Base-by-base conservation (phyloP, 148 eudicot genomes). In the Cornus florida region DNA sequence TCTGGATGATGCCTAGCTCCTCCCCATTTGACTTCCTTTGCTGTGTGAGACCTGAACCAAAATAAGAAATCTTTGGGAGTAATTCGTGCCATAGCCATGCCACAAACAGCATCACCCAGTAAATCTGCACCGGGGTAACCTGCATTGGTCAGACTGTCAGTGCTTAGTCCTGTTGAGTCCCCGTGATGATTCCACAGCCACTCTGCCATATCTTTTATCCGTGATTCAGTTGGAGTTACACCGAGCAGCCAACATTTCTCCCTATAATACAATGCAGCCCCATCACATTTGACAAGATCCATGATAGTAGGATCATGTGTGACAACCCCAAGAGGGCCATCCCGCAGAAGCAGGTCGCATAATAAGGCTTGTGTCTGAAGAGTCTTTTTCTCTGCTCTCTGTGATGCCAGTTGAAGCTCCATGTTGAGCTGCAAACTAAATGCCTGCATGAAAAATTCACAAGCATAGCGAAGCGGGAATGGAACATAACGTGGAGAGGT, bases 71-170 rank as follows among this genome's bases (percentile, higher is more conserved):
- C 83, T 16, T 68, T 75, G 6, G 82, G 59, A 56, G 70, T 70
- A 46, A 87, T 80, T 69, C 86, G 67, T n/a, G 87, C 87, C 67
- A 79, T 46, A 24, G 83, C 86, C 87, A 83, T 84, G 43, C 90
- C 90, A 83, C 90, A 85, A 85, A 87, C 86, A 0, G 82, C 84
- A 82, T 87, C 84, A 57, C 86, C 90, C 5, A 87, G 75, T 20
- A 76, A 65, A 75, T 46, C 69, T 20, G 85, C 87, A 66, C 84
- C 74, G 7, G 87, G 80, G 68, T 82, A 87, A 33, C 87, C 85
- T 6, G 86, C 85, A 56, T 85, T 76, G 8, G 70, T 84, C 19
- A 87, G 75, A 75, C 86, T 32, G 13, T 85, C 87, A 0, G 90
- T 87, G 65, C 90, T 85, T 23, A 85, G 74, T 20, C 90, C 87